Evolutionary conservation across 1,139 yeast species (phyloP).

Genomic region (Scheffersomyces parashehatae): DNA sequence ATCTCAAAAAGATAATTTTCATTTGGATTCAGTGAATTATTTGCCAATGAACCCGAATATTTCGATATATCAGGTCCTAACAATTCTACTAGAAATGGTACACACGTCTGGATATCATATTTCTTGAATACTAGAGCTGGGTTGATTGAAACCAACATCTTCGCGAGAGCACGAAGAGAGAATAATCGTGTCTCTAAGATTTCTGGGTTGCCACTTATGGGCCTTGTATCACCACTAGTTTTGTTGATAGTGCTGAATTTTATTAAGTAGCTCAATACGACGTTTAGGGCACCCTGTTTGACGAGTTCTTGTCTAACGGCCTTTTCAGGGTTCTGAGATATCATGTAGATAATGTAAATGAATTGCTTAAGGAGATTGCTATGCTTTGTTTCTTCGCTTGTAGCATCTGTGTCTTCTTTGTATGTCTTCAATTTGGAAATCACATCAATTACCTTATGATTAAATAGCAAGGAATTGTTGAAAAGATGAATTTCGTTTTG

Average conservation of each 20-base stretch:
- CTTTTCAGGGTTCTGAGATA: constrained; percentile 27
- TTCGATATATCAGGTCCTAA: constrained; percentile 34
- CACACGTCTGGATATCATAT: constrained; percentile 38
- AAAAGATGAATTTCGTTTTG: constrained; percentile 29
- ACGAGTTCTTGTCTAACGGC: constrained; percentile 37
- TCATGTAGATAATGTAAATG: constrained; percentile 24
- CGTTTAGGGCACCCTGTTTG: constrained; percentile 46
- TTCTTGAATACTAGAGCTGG: constrained; percentile 41
- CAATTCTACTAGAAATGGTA: constrained; percentile 52
- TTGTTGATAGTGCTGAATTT: constrained; percentile 27
- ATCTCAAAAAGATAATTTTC: constrained; percentile 26
- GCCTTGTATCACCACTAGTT: constrained; percentile 19
- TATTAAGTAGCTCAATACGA: constrained; percentile 39
- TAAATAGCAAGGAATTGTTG: constrained; percentile 27
- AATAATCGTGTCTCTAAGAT: constrained; percentile 23
- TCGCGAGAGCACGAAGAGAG: constrained; percentile 41
- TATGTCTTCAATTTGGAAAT: constrained; percentile 26
- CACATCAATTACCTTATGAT: constrained; percentile 26
- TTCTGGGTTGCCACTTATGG: constrained; percentile 12
- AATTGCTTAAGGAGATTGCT: constrained; percentile 17
- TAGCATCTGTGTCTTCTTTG: constrained; percentile 14
- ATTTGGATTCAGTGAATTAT: constrained; percentile 1
- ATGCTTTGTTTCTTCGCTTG: constrained; percentile 13
- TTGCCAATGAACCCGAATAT: constrained; percentile 15
- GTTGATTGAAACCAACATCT: constrained; percentile 44